Evolutionary conservation across 2,329 filamentous ascomycete genomes (phyloP), one percentile per base, ranked within the genome.

Genomic region (Neodidymelliopsis sp.): DNA sequence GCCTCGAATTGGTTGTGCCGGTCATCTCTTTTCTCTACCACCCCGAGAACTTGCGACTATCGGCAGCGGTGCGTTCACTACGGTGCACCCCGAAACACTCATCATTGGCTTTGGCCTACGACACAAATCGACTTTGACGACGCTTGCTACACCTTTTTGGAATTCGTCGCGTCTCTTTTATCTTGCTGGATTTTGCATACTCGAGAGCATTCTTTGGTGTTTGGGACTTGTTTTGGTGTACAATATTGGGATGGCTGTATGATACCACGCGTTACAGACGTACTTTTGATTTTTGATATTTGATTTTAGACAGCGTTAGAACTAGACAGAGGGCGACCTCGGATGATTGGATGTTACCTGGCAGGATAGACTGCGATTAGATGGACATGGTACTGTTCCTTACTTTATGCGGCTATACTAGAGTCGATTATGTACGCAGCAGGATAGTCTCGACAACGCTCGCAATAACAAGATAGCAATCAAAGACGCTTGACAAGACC

Each of bases 231-330:
- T 35, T 46, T 53, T 53, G 30, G 33, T 33, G 33, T 58, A 50
- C 53, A 45, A 43, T 53, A 40, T 23, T 54, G 36, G 53, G 49
- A 51, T 30, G 46, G 24, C 24, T 52, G 50, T 55, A 54, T 41
- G 43, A 49, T 56, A 51, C 34, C 34, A 39, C 33, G 20, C 41
- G 55, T 53, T 48, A 30, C 23, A 16, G 40, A 36, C 29, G 31
- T 36, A 40, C 23, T 46, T 46, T 36, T 34, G 39, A 36, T 54
- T 53, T 59, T 49, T 20, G 47, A 33, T 7, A 23, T 30, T 49
- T 46, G 43, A 53, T n/a, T n/a, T n/a, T 63, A 59, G 45, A 54
- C 16, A 51, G 51, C 49, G 50, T 43, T 49, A n/a, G 5, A 41
- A 30, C 25, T 47, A 31, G 42, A 49, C 27, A 15, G 25, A 39